A percentile compares a stretch with the other conserved stretches of the same genome.
Evolutionary conservation across 208 protist species (phyloP).

Genomic region (Leishmania mexicana): DNA sequence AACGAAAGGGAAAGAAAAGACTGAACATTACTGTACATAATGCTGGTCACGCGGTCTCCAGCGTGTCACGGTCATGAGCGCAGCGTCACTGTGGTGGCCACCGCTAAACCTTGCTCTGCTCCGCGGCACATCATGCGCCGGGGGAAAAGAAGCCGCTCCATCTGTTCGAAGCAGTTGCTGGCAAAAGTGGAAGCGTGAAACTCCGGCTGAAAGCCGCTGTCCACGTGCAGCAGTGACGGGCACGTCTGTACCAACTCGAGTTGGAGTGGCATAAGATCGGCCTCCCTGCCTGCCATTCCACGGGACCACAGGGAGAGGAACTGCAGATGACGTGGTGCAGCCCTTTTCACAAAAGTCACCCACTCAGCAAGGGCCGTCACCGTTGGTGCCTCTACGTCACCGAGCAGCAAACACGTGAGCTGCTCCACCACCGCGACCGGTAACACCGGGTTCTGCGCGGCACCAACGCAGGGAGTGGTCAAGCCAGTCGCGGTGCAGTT

Average conservation of each 20-base stretch:
- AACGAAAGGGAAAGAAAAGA: background rate
- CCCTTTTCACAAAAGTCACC: slow-evolving; percentile 20
- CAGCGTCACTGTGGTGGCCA: background rate
- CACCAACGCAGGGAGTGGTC: slow-evolving; percentile 21
- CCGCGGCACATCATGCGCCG: slow-evolving; percentile 31
- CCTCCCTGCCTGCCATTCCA: slow-evolving; percentile 52
- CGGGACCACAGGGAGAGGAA: slow-evolving; percentile 71
- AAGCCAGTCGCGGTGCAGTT: slow-evolving; percentile 50
- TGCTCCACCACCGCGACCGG: slow-evolving; percentile 31
- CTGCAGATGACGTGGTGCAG: slow-evolving; percentile 25
- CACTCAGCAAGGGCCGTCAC: slow-evolving; percentile 32
- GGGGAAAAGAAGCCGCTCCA: slow-evolving; percentile 51
- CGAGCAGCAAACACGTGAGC: slow-evolving; percentile 47
- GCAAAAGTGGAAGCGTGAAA: slow-evolving; percentile 48
- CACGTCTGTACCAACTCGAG: slow-evolving; percentile 37
- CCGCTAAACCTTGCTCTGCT: background rate
- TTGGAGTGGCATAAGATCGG: slow-evolving; percentile 17
- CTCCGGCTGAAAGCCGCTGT: slow-evolving; percentile 64
- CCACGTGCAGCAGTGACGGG: slow-evolving; percentile 48
- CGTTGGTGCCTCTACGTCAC: slow-evolving; percentile 49
- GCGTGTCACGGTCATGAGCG: background rate
- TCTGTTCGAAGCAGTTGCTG: slow-evolving; percentile 40
- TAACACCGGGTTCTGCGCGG: slow-evolving; percentile 28
- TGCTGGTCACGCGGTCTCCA: background rate
- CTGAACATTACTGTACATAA: slow-evolving; percentile 17